These are phyloP conservation scores for Lachnellula occidentalis DNA, from an alignment of 2,329 filamentous ascomycete species.

Conservation along the genomic window DNA sequence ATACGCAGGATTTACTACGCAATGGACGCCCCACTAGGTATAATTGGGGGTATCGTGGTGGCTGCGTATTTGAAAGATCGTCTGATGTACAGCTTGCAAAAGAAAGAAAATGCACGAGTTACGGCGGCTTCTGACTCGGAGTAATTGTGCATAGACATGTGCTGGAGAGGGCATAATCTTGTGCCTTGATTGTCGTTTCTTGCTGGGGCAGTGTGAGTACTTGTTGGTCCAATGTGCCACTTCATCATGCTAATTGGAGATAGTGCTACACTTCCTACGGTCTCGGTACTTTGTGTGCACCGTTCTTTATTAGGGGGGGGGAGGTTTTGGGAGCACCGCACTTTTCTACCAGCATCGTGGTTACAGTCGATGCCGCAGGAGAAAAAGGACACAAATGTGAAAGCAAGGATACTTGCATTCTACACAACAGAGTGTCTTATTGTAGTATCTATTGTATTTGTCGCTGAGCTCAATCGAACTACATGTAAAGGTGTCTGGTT, in stretches of 20 bases:
- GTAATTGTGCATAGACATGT: no score
- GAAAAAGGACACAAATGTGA: conserved; percentile 11
- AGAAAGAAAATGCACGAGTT: conserved; percentile 11
- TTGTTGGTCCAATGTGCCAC: no score
- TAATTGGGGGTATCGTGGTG: conserved; percentile 1
- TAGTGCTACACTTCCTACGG: no score
- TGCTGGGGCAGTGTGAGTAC: no score
- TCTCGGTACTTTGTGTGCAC: no score
- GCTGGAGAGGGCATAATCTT: no score
- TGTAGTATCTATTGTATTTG: conserved; percentile 10
- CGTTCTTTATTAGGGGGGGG: conserved; percentile 1
- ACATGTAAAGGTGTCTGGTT: neutral
- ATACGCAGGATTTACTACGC: conserved; percentile 13
- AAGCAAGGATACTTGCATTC: conserved; percentile 5
- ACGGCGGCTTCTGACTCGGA: neutral
- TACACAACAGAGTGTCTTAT: conserved; percentile 9
- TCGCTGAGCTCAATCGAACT: conserved; percentile 2
- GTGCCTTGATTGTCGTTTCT: no score
- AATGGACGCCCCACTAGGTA: conserved; percentile 6
- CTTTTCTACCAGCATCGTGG: conserved; percentile 9
- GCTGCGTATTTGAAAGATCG: conserved; percentile 10
- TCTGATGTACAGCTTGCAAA: conserved; percentile 11
- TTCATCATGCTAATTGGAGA: no score
- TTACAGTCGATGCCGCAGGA: conserved; percentile 10
- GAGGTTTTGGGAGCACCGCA: conserved; percentile 1